Evolutionary conservation across 768 basidiomycete species (phyloP), one percentile per base, ranked within the genome.

Genomic region (Suillus spraguei): DNA sequence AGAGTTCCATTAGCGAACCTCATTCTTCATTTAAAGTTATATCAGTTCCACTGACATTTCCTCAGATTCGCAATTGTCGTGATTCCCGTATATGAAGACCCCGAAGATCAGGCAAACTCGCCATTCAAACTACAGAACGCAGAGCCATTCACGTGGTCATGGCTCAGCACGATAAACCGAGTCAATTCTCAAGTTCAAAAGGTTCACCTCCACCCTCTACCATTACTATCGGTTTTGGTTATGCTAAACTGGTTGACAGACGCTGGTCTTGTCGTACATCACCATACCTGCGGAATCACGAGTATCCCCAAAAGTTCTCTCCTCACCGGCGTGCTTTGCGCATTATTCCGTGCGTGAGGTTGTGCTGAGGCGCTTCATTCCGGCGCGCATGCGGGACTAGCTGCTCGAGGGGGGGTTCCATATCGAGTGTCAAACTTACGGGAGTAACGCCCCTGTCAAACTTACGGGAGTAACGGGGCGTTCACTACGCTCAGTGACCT

Each of bases 321-420:
- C 81, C 5, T 87, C 90, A 0, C 95, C 95, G 4, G 88, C 87
- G 7, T 91, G 88, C 72, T 78, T 97, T 20, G 75, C 84, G 46
- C 82, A 89, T 61, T 97, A 94, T 70, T 87, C 89, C 6, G 82
- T 99, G 7, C 80, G 91, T 49, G 97, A 99, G 73, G 91, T 98
- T 3, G 84, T 88, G 2, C 73, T 97, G 1, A 82, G 93, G 35
- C 81, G 96, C 44, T 98, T 96, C 73, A 86, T 97, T 46, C 95
- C 96, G 1, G 92, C 95, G 0, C 82, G 96, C 16, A 95, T 96
- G 94, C 86, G 96, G 32, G 94, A 95, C 77, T 96, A 75, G 80
- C 36, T 58, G 10, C 16, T 58, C 4, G 24, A 58, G 17, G 33
- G 32, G 52, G 28, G n/a, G n/a, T n/a, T 28, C 28, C 35, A 3